A percentile compares a stretch with the other conserved stretches of the same genome.
Conservation (phyloP, 306 rosid species). For the Cicer chorassanicum region DNA sequence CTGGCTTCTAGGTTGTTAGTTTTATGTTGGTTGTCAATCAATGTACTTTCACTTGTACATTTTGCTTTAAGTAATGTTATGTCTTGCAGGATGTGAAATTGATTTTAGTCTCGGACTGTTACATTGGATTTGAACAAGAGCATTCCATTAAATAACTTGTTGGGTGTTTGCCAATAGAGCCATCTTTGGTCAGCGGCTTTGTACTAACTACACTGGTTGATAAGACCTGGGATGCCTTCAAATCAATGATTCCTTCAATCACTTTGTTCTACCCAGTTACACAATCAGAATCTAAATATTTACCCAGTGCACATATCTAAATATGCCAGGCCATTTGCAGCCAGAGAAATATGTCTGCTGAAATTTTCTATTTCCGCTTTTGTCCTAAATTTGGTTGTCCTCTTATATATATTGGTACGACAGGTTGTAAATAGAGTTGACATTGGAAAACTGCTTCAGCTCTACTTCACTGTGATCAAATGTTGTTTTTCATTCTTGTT, state of each 20-base stretch:
- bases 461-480: too few species aligned
- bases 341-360: neutral
- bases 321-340: neutral
- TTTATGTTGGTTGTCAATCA: slow-evolving; percentile 25
- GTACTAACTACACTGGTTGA: neutral
- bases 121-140: slow-evolving; percentile 85
- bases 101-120: slow-evolving; percentile 85
- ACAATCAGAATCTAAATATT: slow-evolving; percentile 13
- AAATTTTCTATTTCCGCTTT: neutral
- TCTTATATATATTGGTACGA: too few species aligned
- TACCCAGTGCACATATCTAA: neutral
- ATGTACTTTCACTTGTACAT: slow-evolving; percentile 9
- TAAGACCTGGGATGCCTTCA: neutral
- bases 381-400: too few species aligned
- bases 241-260: neutral
- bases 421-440: too few species aligned
- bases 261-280: neutral
- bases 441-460: too few species aligned
- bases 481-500: too few species aligned
- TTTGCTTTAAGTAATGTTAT: neutral
- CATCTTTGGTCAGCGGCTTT: neutral
- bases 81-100: slow-evolving; percentile 72
- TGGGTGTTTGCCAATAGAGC: neutral
- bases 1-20: neutral
- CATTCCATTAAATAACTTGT: slow-evolving; percentile 57